Percentiles rank a stretch among this genome's conserved stretches.
Conservation (phyloP, 768 basidiomycete genomes). For the Calocera viscosa region DNA sequence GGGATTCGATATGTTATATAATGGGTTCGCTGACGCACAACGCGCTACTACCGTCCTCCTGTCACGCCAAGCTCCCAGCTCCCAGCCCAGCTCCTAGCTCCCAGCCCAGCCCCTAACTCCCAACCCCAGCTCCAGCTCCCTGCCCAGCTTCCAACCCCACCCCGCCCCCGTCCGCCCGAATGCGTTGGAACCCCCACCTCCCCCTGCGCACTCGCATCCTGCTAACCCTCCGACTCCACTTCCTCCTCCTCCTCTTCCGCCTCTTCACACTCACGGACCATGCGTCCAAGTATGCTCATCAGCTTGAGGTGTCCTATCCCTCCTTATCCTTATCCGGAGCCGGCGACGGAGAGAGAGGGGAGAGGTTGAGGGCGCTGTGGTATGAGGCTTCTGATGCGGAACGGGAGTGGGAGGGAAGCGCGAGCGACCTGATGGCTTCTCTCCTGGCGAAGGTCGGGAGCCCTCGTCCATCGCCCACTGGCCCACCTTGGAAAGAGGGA, state of each 20-base stretch:
- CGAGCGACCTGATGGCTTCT: neutral
- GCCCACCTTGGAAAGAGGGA: neutral
- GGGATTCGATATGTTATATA: too few species aligned
- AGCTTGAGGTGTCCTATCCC: neutral
- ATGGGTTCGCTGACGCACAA: too few species aligned
- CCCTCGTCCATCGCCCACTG: neutral
- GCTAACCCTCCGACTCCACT: neutral
- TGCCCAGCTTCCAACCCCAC: neutral
- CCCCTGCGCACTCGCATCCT: neutral
- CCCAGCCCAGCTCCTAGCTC: too few species aligned
- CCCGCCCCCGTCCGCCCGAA: neutral
- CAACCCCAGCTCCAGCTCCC: too few species aligned
- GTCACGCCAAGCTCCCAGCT: too few species aligned
- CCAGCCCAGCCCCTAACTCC: too few species aligned
- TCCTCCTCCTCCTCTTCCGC: slow-evolving; percentile 8
- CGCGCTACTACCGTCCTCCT: too few species aligned
- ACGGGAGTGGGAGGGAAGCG: neutral
- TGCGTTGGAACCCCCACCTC: neutral
- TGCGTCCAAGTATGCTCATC: neutral
- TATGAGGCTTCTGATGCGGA: neutral
- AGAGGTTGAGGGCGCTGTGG: neutral
- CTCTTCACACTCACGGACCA: neutral
- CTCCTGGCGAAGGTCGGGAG: neutral
- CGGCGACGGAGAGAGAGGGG: neutral
- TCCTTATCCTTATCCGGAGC: too few species aligned